Base-by-base conservation (phyloP, 208 protist genomes). In the Strigomonas culicis region DNA sequence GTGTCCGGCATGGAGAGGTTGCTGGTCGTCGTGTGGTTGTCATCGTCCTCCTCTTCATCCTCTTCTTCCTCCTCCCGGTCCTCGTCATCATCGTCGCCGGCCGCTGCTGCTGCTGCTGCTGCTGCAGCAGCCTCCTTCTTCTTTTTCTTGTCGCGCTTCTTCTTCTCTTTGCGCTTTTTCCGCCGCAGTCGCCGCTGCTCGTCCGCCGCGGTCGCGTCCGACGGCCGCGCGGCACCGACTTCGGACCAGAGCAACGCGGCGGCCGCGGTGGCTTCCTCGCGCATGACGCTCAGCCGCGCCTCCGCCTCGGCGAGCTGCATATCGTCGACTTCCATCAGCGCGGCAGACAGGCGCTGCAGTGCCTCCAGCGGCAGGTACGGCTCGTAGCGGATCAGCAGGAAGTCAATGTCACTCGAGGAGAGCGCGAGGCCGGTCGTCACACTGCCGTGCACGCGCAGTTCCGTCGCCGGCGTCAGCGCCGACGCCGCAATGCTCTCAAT, bases 391-490 rank as follows among this genome's bases (percentile, higher is more conserved):
- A 80, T 75, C 25, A 88, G 79, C 28, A 92, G 74, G n/a, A 95
- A 55, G 63, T 95, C 88, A 66, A 95, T 84, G 47, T 95, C 88
- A 52, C 85, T 92, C 10, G 77, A 88, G 17, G 75, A 55, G 11
- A 95, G 83, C 2, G 85, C 85, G 41, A 95, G 81, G 2, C 81
- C 84, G 0, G 86, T 92, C 3, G 81, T 86, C 36, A 95, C 76
- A 47, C 77, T 87, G 49, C 88, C 88, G 60, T 95, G 85, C 36
- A 95, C 83, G 30, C 77, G 81, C 27, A 90, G 56, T 41, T 88
- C 79, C 8, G 74, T 74, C 1, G 60, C 32, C 39, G 61, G 36
- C 17, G 74, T 74, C 13, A 88, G 51, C 11, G 55, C 22, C 24
- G 64, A 59, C 6, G 70, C 75, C 10, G 77, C 69, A 34, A 92